Conservation (phyloP, 768 basidiomycete species). For the Botryobasidium botryosum region DNA sequence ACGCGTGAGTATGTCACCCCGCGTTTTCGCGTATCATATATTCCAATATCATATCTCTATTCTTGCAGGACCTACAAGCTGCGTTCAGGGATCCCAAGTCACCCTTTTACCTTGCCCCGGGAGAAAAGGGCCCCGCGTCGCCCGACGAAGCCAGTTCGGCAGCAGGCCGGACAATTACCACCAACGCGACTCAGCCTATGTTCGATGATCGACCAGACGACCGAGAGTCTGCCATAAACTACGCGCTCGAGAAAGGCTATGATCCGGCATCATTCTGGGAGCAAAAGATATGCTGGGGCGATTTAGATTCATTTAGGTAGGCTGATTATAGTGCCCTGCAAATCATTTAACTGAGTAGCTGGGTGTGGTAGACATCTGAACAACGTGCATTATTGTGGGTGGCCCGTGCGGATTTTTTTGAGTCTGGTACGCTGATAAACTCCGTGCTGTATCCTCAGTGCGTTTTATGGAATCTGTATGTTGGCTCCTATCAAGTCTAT, state of each 20-base stretch:
- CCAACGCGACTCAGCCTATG: too few relatives aligned
- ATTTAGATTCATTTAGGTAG: slow-evolving; percentile 6
- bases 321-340: neutral
- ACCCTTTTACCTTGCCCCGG: slow-evolving; percentile 47
- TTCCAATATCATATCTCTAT: slow-evolving; percentile 13
- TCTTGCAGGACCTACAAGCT: slow-evolving; percentile 37
- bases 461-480: neutral
- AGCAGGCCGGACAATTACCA: too few relatives aligned
- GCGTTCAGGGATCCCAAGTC: slow-evolving; percentile 46
- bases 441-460: neutral
- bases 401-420: neutral
- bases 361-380: slow-evolving; percentile 5
- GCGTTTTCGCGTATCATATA: too few relatives aligned
- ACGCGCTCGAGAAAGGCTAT: too few relatives aligned
- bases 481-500: neutral
- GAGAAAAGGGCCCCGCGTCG: slow-evolving; percentile 43
- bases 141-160: too few relatives aligned
- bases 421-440: neutral
- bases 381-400: slow-evolving; percentile 5
- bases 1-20: too few relatives aligned
- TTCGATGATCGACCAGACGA: too few relatives aligned
- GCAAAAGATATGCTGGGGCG: slow-evolving; percentile 5
- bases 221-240: too few relatives aligned
- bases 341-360: neutral
- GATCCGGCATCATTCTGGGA: too few relatives aligned